phyloP scores from a whole-genome alignment of 169 alveolate species.

The Eimeria maxima region DNA sequence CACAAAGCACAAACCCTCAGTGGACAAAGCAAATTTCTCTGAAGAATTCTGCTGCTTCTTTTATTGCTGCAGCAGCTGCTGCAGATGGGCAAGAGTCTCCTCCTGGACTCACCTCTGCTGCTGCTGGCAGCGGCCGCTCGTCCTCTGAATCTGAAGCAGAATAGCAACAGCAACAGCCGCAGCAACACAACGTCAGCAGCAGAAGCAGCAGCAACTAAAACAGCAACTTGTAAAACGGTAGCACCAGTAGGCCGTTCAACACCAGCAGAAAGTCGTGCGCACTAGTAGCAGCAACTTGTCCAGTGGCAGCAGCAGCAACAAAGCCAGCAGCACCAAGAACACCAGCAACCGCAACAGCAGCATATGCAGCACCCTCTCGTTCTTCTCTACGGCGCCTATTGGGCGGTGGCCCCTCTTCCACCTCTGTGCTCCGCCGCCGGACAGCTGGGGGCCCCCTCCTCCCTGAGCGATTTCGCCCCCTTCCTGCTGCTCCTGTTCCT shows the following conservation, averaged over 20 bases:
- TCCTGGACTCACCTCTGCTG: slow-evolving; percentile 5
- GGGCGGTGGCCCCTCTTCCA: not conserved
- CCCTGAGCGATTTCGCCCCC: not conserved
- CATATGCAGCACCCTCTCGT: not conserved
- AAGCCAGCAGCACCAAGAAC: too few species aligned
- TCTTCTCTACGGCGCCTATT: not conserved
- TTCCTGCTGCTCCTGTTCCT: slow-evolving; percentile 21
- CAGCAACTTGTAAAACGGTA: too few species aligned
- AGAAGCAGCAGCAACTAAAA: not conserved
- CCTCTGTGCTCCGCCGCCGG: not conserved
- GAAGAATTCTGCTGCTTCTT: not conserved
- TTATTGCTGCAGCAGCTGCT: not conserved
- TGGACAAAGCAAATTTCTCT: too few species aligned
- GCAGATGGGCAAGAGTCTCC: not conserved
- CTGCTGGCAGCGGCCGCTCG: slow-evolving; percentile 11
- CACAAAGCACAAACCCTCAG: too few species aligned
- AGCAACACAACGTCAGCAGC: not conserved
- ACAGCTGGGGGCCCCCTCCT: slow-evolving; percentile 23
- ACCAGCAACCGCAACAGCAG: too few species aligned
- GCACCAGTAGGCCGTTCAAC: too few species aligned
- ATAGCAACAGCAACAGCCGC: not conserved
- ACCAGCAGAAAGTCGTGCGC: not conserved
- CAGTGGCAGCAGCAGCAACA: not conserved
- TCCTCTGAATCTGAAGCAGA: not conserved
- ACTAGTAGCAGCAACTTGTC: not conserved